These are phyloP conservation scores for Pseudognaphalium luteoalbum DNA, from an alignment of 129 eudicot genomes.

Conservation along the genomic window DNA sequence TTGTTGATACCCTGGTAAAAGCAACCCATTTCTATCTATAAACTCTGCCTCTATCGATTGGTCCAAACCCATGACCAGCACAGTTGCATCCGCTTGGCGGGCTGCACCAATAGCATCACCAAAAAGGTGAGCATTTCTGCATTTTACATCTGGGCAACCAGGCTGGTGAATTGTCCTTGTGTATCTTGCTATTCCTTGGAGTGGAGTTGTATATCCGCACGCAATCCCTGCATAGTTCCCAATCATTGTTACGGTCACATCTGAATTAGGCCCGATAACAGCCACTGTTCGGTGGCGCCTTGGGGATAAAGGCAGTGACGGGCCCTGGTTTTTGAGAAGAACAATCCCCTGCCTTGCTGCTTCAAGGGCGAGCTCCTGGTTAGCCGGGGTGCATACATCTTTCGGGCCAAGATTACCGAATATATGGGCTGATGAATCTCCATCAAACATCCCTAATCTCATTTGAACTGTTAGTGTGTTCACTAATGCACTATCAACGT, in stretches of 20 bases:
- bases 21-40: constrained; percentile 60
- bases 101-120: constrained; percentile 69
- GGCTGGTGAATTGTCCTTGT: constrained; percentile 49
- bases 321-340: constrained; percentile 67
- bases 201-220: constrained; percentile 73
- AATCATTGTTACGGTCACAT: constrained; percentile 80
- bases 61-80: constrained; percentile 74
- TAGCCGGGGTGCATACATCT: constrained; percentile 73
- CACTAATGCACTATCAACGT: constrained; percentile 49
- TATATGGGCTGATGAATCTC: constrained; percentile 60
- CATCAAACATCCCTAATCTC: constrained; percentile 95
- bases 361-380: constrained; percentile 75
- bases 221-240: constrained; percentile 96
- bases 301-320: constrained; percentile 69
- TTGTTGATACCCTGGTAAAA: constrained; percentile 70
- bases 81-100: constrained; percentile 68
- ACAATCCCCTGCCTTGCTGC: constrained; percentile 96
- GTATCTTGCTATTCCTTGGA: constrained; percentile 71
- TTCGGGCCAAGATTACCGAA: constrained; percentile 72
- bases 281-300: constrained; percentile 64
- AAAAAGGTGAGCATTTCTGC: constrained; percentile 45
- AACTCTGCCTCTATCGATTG: constrained; percentile 83
- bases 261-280: constrained; percentile 86
- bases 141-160: constrained; percentile 66
- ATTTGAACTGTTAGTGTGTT: constrained; percentile 74